phyloP scores from a whole-genome alignment of 2,329 filamentous ascomycete species.

The Coniochaeta prunicola region DNA sequence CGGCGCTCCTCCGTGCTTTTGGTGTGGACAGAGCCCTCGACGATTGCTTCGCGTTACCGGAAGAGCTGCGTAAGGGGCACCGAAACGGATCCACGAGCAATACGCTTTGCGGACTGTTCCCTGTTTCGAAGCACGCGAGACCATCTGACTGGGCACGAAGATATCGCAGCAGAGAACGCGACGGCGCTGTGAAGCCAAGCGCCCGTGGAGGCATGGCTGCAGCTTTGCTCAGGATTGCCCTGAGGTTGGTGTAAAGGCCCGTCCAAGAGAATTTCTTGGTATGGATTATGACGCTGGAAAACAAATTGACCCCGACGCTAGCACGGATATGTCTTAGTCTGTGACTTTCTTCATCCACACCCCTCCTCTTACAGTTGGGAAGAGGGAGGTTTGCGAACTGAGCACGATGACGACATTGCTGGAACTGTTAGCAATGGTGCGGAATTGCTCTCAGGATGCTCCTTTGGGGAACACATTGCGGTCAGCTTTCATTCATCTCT shows the following conservation, averaged over 20 bases:
- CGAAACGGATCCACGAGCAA: slow-evolving; percentile 1
- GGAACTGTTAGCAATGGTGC: too few relatives aligned
- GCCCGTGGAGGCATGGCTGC: slow-evolving; percentile 34
- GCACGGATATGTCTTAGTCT: neutral
- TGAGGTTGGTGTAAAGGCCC: slow-evolving; percentile 3
- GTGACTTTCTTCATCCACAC: neutral
- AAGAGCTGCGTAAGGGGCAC: neutral
- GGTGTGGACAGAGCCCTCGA: slow-evolving; percentile 10
- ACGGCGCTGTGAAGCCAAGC: slow-evolving; percentile 40
- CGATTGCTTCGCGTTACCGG: slow-evolving; percentile 4
- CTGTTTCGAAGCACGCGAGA: slow-evolving; percentile 18
- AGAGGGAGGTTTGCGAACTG: neutral
- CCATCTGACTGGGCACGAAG: slow-evolving; percentile 63
- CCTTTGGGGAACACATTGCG: neutral
- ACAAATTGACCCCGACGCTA: neutral
- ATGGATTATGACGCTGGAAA: neutral
- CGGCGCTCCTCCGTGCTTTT: slow-evolving; percentile 5
- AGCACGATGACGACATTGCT: neutral
- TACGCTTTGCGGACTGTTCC: slow-evolving; percentile 5
- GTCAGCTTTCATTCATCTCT: neutral
- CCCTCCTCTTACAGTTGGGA: neutral
- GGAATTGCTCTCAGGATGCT: neutral
- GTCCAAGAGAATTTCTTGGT: slow-evolving; percentile 1
- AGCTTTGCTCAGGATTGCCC: neutral
- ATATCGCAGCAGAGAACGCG: slow-evolving; percentile 59